Conservation (phyloP, 352 stramenopile species). For the Globisporangium uncinulatum region DNA sequence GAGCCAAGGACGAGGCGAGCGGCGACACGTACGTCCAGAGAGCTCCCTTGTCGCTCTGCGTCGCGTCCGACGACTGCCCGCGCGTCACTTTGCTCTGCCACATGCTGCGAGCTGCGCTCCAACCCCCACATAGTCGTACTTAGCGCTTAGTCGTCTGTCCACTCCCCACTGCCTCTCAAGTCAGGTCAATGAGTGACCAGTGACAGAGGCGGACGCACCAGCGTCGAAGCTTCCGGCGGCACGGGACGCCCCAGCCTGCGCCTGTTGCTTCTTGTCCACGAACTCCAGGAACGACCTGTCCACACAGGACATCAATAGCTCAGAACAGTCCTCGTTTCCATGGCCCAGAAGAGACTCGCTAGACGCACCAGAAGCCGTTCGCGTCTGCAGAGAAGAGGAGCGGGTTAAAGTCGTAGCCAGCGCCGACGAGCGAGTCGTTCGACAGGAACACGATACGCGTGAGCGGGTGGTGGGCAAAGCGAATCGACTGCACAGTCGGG, state of each 20-base stretch:
- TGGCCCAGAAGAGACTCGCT: background rate
- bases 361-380: constrained; percentile 66
- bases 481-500: constrained; percentile 84
- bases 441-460: constrained; percentile 85
- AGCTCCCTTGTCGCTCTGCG: constrained; percentile 68
- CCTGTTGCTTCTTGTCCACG: constrained; percentile 73
- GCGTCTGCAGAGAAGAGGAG: constrained; percentile 79
- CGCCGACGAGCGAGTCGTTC: constrained; percentile 84
- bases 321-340: too few relatives aligned
- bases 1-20: background rate
- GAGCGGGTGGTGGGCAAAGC: constrained; percentile 83
- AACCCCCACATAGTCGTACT: background rate
- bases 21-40: constrained; percentile 68
- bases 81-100: constrained; percentile 85
- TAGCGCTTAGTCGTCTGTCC: background rate
- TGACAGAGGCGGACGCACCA: constrained; percentile 20
- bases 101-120: constrained; percentile 49
- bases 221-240: constrained; percentile 64
- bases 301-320: background rate
- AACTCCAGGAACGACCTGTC: constrained; percentile 65
- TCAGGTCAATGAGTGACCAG: too few relatives aligned
- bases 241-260: constrained; percentile 43
- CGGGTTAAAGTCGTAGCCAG: constrained; percentile 91
- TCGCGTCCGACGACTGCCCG: constrained; percentile 79
- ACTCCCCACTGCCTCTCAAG: too few relatives aligned